Conservation (phyloP, 371 early-diverging fungal genomes). For the Dinochytrium kinnereticum region DNA sequence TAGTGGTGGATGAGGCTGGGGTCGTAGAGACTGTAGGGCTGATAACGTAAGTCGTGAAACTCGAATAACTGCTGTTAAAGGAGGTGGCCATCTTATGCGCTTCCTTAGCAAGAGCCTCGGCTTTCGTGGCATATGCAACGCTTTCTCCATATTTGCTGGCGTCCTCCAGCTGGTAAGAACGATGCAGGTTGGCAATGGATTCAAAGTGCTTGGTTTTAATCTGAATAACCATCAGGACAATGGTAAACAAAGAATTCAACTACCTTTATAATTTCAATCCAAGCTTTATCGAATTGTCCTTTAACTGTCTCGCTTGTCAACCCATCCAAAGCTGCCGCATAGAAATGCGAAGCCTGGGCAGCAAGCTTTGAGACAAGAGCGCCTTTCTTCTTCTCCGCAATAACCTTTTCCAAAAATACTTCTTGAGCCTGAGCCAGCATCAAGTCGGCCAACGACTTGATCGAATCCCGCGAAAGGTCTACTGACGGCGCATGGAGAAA, state of each 20-base stretch:
- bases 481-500: constrained; percentile 94
- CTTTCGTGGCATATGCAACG: constrained; percentile 76
- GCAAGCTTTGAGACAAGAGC: constrained; percentile 87
- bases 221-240: constrained; percentile 32
- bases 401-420: constrained; percentile 83
- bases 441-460: constrained; percentile 79
- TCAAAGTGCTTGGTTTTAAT: constrained; percentile 86
- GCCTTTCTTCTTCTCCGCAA: constrained; percentile 84
- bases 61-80: constrained; percentile 58
- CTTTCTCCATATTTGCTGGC: constrained; percentile 86
- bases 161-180: constrained; percentile 74
- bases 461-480: constrained; percentile 87
- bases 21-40: constrained; percentile 35
- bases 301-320: constrained; percentile 52
- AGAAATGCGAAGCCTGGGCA: constrained; percentile 80
- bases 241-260: background rate
- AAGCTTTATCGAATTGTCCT: constrained; percentile 49
- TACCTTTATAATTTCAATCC: constrained; percentile 55
- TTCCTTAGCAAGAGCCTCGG: constrained; percentile 84
- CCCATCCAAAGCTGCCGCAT: constrained; percentile 70
- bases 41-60: constrained; percentile 49
- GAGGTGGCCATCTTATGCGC: constrained; percentile 72
- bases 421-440: constrained; percentile 97
- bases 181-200: constrained; percentile 82
- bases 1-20: constrained; percentile 16